Evolutionary conservation across 73 alveolate genomes (phyloP).

Genomic region (Halteria grandinella): DNA sequence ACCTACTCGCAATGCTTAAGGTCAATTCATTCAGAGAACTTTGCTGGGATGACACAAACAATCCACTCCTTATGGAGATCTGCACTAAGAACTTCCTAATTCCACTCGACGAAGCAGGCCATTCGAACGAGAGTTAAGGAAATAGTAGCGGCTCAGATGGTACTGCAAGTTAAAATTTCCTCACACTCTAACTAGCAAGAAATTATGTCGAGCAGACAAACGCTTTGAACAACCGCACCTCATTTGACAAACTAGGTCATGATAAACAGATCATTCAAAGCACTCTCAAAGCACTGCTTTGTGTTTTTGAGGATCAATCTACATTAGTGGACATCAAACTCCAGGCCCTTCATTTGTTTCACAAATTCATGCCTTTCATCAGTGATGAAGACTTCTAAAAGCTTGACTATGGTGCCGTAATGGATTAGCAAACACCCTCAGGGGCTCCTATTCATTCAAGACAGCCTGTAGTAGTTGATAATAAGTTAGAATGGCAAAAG

Average conservation of each 20-base stretch:
- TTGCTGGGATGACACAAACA: slow-evolving; percentile 39
- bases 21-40: slow-evolving; percentile 29
- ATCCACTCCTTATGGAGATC: slow-evolving; percentile 27
- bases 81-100: background rate
- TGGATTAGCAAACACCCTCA: too few relatives aligned
- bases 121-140: slow-evolving; percentile 26
- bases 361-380: slow-evolving; percentile 2
- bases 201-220: too few relatives aligned
- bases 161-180: background rate
- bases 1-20: slow-evolving; percentile 5
- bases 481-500: slow-evolving; percentile 14
- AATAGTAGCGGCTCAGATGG: slow-evolving; percentile 28
- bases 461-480: background rate
- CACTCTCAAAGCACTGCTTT: slow-evolving; percentile 16
- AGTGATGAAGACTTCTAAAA: slow-evolving; percentile 28
- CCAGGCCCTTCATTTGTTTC: slow-evolving; percentile 2
- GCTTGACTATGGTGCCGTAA: too few relatives aligned
- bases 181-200: background rate
- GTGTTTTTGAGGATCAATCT: slow-evolving; percentile 17
- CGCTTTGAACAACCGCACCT: too few relatives aligned
- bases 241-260: slow-evolving; percentile 9
- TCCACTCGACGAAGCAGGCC: background rate
- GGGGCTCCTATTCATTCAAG: background rate
- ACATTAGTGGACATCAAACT: slow-evolving; percentile 18
- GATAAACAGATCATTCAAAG: slow-evolving; percentile 6